Conservation (phyloP, 2,329 filamentous ascomycete species). For the Aspergillus piperis region DNA sequence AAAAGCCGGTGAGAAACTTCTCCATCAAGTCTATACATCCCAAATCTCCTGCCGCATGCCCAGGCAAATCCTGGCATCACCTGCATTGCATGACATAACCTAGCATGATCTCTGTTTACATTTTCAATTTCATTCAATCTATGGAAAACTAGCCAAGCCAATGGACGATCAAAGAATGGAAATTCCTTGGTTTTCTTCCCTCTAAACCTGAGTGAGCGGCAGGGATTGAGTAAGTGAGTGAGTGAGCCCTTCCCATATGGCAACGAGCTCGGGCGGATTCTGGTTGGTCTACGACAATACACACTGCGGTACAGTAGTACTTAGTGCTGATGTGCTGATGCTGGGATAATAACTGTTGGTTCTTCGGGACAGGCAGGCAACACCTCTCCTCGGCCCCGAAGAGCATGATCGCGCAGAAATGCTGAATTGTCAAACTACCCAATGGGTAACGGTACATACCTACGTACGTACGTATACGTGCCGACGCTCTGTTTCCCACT, state of each 20-base stretch:
- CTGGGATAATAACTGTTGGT: background rate
- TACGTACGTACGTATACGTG: background rate
- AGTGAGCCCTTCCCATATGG: background rate
- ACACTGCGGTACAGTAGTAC: background rate
- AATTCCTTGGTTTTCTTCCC: background rate
- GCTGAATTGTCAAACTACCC: background rate
- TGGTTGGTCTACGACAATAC: background rate
- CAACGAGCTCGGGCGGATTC: background rate
- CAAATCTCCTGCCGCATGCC: background rate
- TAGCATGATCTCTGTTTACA: constrained; percentile 13
- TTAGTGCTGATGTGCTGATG: background rate
- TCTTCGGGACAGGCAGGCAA: constrained; percentile 2
- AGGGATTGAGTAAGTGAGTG: background rate
- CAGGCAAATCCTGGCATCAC: constrained; percentile 19
- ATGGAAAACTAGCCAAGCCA: background rate
- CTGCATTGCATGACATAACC: constrained; percentile 19
- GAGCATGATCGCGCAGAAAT: background rate
- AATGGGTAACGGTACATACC: background rate
- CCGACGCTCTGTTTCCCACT: background rate
- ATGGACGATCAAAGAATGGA: background rate
- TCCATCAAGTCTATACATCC: background rate
- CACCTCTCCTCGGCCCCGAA: background rate
- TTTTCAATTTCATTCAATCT: background rate
- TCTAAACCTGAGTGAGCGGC: background rate
- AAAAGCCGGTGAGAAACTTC: background rate